These are phyloP conservation scores for Ogataea zsoltii DNA, from an alignment of 805 yeast species.

Conservation along the genomic window DNA sequence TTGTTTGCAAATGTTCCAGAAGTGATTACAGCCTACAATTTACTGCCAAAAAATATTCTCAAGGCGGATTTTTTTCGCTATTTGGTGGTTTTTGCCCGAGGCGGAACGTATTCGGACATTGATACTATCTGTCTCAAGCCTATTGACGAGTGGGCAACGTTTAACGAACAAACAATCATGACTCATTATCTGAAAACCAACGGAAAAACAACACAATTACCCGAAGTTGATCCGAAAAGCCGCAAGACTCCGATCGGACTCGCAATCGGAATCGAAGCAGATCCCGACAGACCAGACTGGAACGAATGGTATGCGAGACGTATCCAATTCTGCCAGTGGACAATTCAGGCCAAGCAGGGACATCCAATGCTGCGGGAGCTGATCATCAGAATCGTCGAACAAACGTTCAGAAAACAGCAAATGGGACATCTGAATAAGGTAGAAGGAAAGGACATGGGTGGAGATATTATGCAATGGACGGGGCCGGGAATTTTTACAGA, in stretches of 20 bases:
- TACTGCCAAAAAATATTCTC: slow-evolving; percentile 77
- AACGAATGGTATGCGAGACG: slow-evolving; percentile 88
- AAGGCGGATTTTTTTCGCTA: slow-evolving; percentile 95
- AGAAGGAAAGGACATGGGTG: slow-evolving; percentile 64
- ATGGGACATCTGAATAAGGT: slow-evolving; percentile 48
- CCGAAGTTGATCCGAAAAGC: slow-evolving; percentile 26
- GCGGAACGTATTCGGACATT: slow-evolving; percentile 91
- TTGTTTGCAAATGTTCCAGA: slow-evolving; percentile 73
- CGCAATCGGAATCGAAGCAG: slow-evolving; percentile 92
- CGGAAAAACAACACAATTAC: slow-evolving; percentile 5
- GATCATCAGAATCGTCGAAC: slow-evolving; percentile 74
- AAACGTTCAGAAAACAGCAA: slow-evolving; percentile 58
- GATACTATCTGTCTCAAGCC: slow-evolving; percentile 81
- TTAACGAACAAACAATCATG: slow-evolving; percentile 29
- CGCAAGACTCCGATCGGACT: slow-evolving; percentile 58
- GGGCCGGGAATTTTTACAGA: slow-evolving; percentile 98
- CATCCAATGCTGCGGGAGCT: slow-evolving; percentile 87
- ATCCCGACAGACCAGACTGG: slow-evolving; percentile 96
- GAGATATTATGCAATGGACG: slow-evolving; percentile 89
- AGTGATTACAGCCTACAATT: slow-evolving; percentile 69
- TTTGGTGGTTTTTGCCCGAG: slow-evolving; percentile 80
- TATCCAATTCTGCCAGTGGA: slow-evolving; percentile 97
- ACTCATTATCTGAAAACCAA: slow-evolving; percentile 7
- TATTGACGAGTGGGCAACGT: slow-evolving; percentile 72
- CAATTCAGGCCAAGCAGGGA: slow-evolving; percentile 84